Evolutionary conservation across 148 eudicot species (phyloP), one percentile per base, ranked within the genome.

Genomic region (Limonium bicolor): DNA sequence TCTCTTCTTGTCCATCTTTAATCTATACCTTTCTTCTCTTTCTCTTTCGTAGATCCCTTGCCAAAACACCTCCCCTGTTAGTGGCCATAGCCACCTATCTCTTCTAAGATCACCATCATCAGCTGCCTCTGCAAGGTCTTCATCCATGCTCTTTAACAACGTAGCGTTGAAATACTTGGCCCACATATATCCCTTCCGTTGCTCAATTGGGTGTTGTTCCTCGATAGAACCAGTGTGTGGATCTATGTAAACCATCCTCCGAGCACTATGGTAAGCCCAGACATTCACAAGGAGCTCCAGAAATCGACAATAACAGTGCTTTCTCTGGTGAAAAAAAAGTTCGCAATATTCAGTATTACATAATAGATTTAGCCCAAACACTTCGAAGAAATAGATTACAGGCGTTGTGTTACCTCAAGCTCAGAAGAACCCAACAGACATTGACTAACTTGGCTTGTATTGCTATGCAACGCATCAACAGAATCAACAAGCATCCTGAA

Each of bases 221-320:
- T 75, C 58, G 48, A 90, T 43, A 18, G 51, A 23, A 28, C 99
- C 99, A 1, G 82, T 57, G 39, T 45, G 68, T 26, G 99, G 95
- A 54, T 90, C 68, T 5, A 90, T 61, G 61, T 77, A 85, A 23
- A 84, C 72, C 94, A 90, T 80, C 60, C 61, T 84, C 20, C 95
- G 58, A 14, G 76, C 95, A 69, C 99, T 81, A 38, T 90, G 99
- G 63, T 90, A 90, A n/a, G 93, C 95, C 99, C 99, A 90, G 2
- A 90, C 99, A 54, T 90, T 90, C 51, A 90, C 93, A 26, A 90
- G 54, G 53, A 78, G 69, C 62, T 85, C 95, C 61, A 81, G 41
- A 23, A 90, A 23, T 38, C 95, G 80, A 58, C 99, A 90, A 47
- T 85, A 90, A 52, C 99, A 90, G 31, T 85, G 81, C 61, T 59